Evolutionary conservation across 1,139 yeast species (phyloP), one percentile per base, ranked within the genome.

Genomic region (Geotrichum cucujoidarum): DNA sequence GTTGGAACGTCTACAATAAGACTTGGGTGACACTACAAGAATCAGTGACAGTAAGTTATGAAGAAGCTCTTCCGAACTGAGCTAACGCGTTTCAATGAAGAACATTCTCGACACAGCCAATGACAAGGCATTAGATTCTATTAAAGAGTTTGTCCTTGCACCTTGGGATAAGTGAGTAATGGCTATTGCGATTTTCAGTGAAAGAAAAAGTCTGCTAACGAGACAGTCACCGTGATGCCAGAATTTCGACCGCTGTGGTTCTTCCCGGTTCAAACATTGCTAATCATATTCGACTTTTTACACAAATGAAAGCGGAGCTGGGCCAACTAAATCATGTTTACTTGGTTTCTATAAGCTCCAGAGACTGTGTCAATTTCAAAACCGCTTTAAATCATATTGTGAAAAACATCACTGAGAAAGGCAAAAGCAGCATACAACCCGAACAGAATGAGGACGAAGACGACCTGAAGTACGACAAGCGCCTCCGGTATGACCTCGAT

Each of bases 401-500:
- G 24, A 62, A 62, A 24, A 54, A 63, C 14, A 44, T 67, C 25
- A 59, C 64, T 4, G 62, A 58, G 27, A 59, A 58, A 3, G 57
- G 57, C 8, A 59, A 57, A 7, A 57, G 50, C n/a, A 60, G 52
- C 10, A 52, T 36, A 16, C 41, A 29, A 1, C 49, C 40, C 14
- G 45, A 20, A 14, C 20, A 38, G n/a, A 54, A 41, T 13, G 51
- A 46, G 6, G 52, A 50, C 6, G 48, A 47, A 11, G 55, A 46
- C 3, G 49, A 46, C 13, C 40, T 30, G 50, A 45, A 27, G n/a
- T 49, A 49, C 32, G 52, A 49, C 30, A 67, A 71, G 38, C 59
- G 75, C 25, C 65, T 74, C 21, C 66, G 73, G 47, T 78, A 77
- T 57, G 83, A 79, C 57, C 65, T 78, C 39, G 80, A 77, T 48